A percentile compares a stretch with the other conserved stretches of the same genome.
Evolutionary conservation across 257 asterid species (phyloP).

Genomic region (Rehmannia glutinosa): DNA sequence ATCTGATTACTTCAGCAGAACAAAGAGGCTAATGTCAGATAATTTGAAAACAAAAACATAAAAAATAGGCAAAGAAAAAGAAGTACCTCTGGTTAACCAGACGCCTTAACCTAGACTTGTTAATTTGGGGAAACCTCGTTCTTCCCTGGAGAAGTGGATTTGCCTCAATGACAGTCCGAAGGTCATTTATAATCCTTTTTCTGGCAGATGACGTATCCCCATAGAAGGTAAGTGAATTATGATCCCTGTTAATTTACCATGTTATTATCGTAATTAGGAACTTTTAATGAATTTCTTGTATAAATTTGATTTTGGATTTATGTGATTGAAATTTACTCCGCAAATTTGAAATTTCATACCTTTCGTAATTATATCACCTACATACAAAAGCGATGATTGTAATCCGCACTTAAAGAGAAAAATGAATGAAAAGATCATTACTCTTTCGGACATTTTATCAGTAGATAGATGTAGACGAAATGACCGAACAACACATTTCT

Average conservation of each 20-base stretch:
- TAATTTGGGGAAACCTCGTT: slow-evolving; percentile 41
- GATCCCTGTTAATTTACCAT: slow-evolving; percentile 42
- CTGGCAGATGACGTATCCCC: slow-evolving; percentile 57
- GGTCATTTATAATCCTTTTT: slow-evolving; percentile 37
- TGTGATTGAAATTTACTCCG: background rate
- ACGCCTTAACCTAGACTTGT: slow-evolving; percentile 63
- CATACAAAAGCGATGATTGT: too few relatives aligned
- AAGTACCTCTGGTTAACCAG: slow-evolving; percentile 73
- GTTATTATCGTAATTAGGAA: background rate
- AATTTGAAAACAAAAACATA: background rate
- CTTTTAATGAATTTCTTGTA: background rate
- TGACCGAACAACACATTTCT: too few relatives aligned
- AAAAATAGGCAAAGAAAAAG: background rate
- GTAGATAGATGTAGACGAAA: too few relatives aligned
- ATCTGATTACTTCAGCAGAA: too few relatives aligned
- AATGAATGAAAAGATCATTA: background rate
- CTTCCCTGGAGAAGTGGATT: slow-evolving; percentile 57
- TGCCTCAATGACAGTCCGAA: slow-evolving; percentile 42
- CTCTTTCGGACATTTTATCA: too few relatives aligned
- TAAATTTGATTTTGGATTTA: background rate
- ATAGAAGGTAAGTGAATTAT: slow-evolving; percentile 45
- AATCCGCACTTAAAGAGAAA: background rate
- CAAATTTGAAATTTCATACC: too few relatives aligned
- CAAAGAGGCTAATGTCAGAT: too few relatives aligned
- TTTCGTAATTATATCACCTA: too few relatives aligned